Evolutionary conservation across 192 early-diverging fungal species (phyloP), one percentile per base, ranked within the genome.

Genomic region (Pilaira anomala): DNA sequence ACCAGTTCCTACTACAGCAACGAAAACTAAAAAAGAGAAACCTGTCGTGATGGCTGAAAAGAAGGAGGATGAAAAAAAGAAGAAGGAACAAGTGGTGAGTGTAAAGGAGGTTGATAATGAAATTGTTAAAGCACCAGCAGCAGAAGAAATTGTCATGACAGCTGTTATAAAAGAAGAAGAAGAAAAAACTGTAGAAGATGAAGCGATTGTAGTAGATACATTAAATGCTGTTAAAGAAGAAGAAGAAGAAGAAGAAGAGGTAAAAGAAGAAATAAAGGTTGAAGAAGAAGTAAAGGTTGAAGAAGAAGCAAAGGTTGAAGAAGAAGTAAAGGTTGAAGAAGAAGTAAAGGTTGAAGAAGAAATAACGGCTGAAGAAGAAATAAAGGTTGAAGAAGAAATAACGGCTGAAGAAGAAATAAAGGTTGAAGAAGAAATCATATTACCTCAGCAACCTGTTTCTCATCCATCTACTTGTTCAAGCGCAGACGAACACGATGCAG

Each of bases 401-500:
- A n/a, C n/a, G n/a, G n/a, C n/a, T n/a, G 22, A 24, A 6, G n/a
- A 40, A 7, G 56, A 56, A 36, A 7, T 24, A 16, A 21, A 58
- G 19, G 28, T 6, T 8, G 3, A 14, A 30, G 26, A 28, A n/a
- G 11, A 53, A 16, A 5, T 28, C 2, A 33, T 50, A 6, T 26
- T 50, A 3, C 7, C 40, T 13, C 33, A 58, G 25, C 56, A 55
- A 26, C 30, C 56, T 0, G 40, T 58, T 14, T 58, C 56, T 22
- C 56, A 58, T 21, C 33, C 22, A 3, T 58, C 56, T 25, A 40
- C 56, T 12, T 18, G 56, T 41, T 58, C 56, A 2, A 58, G 56
- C 12, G 40, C 56, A 22, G 56, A 58, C 18, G 64, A 66, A 7
- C 64, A 66, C 26, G 64, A 66, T 48, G 64, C 64, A 7, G 64